Evolutionary conservation across 352 stramenopile genomes (phyloP).

Genomic region (Pythium coloratum): DNA sequence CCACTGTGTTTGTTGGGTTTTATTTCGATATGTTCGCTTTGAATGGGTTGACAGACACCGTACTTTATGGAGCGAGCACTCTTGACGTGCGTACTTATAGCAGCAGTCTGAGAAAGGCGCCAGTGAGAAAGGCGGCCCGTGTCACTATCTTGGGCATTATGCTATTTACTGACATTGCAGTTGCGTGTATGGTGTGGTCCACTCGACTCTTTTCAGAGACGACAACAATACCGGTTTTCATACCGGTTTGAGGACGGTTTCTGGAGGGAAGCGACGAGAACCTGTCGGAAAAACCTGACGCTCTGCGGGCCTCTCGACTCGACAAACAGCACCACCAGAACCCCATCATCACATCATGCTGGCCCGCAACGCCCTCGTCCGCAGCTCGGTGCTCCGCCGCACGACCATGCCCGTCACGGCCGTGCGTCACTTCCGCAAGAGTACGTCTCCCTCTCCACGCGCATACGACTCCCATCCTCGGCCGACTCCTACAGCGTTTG

Average conservation of each 20-base stretch:
- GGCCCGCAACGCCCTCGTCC: constrained; percentile 26
- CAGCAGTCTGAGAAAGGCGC: no score
- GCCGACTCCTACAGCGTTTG: background rate
- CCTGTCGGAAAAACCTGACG: constrained; percentile 16
- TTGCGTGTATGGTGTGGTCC: constrained; percentile 2
- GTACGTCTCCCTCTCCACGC: constrained; percentile 33
- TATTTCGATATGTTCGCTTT: no score
- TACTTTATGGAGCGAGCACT: no score
- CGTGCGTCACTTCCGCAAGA: constrained; percentile 77
- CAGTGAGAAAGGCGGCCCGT: background rate
- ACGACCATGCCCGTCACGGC: constrained; percentile 29
- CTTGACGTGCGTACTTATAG: no score
- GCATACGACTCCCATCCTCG: background rate
- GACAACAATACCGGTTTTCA: constrained; percentile 7
- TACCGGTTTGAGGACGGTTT: constrained; percentile 7
- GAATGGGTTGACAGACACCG: no score
- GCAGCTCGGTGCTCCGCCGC: constrained; percentile 23
- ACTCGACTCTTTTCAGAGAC: background rate
- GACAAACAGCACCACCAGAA: constrained; percentile 24
- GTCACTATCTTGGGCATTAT: background rate
- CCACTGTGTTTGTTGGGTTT: no score
- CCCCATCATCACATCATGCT: constrained; percentile 12
- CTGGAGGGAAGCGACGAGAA: constrained; percentile 15
- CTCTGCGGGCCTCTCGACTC: constrained; percentile 1
- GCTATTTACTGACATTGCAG: background rate